Evolutionary conservation across 129 eudicot genomes (phyloP).

Genomic region (Escallonia rubra): DNA sequence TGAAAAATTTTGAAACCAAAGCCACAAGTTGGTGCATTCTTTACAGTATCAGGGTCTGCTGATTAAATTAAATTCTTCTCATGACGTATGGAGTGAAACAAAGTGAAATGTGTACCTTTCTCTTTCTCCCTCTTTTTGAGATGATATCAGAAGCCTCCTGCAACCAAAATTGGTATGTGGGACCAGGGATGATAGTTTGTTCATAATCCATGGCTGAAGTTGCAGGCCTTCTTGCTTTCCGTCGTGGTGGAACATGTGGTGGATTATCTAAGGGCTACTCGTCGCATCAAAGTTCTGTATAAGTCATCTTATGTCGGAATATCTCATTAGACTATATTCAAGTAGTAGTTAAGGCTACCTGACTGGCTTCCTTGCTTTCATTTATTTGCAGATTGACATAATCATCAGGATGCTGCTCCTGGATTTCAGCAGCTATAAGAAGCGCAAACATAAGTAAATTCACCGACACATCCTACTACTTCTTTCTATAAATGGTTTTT

Average conservation of each 20-base stretch:
- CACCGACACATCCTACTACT: neutral
- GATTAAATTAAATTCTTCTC: neutral
- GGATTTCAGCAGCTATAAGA: slow-evolving; percentile 55
- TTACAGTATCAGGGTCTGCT: neutral
- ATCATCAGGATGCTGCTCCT: slow-evolving; percentile 49
- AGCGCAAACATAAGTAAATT: slow-evolving; percentile 6
- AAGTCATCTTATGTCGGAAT: neutral
- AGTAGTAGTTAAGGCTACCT: slow-evolving; percentile 23
- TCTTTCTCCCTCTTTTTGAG: slow-evolving; percentile 49
- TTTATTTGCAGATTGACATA: slow-evolving; percentile 38
- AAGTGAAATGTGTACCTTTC: slow-evolving; percentile 37
- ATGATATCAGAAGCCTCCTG: slow-evolving; percentile 52
- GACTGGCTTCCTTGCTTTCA: slow-evolving; percentile 34
- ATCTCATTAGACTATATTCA: neutral
- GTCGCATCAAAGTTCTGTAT: slow-evolving; percentile 1
- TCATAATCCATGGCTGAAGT: slow-evolving; percentile 58
- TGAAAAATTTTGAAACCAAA: neutral
- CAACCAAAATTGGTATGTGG: slow-evolving; percentile 88
- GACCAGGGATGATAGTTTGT: slow-evolving; percentile 72
- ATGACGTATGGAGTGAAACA: neutral
- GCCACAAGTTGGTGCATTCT: neutral
- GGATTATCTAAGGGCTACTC: slow-evolving; percentile 31
- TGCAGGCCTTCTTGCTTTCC: slow-evolving; percentile 41
- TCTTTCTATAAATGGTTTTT: neutral
- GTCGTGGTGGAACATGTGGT: slow-evolving; percentile 37